These are phyloP conservation scores for Debaryomyces sp. DNA, from an alignment of 1,139 yeast species.

Conservation along the genomic window DNA sequence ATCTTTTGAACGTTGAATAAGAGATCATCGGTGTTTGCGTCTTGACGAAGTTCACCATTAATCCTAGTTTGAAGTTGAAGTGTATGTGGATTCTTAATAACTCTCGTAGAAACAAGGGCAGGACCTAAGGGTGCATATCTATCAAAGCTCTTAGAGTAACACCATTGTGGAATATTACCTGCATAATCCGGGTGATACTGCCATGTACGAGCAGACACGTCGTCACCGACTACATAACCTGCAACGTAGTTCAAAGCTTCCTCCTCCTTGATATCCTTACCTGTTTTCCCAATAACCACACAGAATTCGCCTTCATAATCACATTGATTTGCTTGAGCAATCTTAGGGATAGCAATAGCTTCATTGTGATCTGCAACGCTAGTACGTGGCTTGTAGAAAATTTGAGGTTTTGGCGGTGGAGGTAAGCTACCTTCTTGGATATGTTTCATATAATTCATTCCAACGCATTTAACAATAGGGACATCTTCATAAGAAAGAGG, in stretches of 20 bases:
- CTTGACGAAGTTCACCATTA: constrained; percentile 3
- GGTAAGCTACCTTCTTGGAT: not conserved
- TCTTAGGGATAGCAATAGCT: not conserved
- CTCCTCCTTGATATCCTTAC: not conserved
- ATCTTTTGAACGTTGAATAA: not conserved
- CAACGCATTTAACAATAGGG: not conserved
- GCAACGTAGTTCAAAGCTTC: not conserved
- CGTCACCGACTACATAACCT: not conserved
- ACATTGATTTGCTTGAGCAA: not conserved
- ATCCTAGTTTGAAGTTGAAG: constrained; percentile 44
- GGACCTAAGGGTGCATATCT: constrained; percentile 60
- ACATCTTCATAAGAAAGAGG: not conserved
- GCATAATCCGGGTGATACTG: constrained; percentile 6
- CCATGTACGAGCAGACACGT: not conserved
- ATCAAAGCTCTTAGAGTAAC: constrained; percentile 54
- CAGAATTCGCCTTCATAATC: not conserved
- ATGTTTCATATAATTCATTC: not conserved
- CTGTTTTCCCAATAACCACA: not conserved
- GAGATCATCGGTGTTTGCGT: not conserved
- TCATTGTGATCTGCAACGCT: not conserved
- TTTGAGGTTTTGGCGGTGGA: not conserved
- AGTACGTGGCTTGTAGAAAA: not conserved
- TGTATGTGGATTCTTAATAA: constrained; percentile 35
- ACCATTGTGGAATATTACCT: constrained; percentile 53
- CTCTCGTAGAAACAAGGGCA: constrained; percentile 39